Base-by-base conservation (phyloP, 345 rosid genomes). In the Acer saccharum region DNA sequence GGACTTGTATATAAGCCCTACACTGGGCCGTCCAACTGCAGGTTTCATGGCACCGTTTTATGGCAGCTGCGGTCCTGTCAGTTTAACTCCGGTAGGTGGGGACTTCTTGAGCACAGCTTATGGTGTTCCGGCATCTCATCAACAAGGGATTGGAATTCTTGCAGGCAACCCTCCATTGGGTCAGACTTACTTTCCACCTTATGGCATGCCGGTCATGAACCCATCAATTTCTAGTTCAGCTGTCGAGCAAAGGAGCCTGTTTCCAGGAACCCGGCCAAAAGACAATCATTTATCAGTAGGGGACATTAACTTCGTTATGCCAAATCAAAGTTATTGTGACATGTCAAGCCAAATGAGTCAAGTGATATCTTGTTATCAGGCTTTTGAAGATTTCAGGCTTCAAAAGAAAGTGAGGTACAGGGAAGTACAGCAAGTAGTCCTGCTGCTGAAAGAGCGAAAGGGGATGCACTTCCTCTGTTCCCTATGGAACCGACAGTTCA, bases 1-100 rank as follows among this genome's bases (percentile, higher is more conserved):
- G 98, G 98, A 72, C 85, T 92, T 54, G 84, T 92, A 52, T 94
- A 92, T 81, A 94, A 92, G 87, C 97, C 98, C 7, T 92, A 86
- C 76, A 27, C 86, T 8, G 89, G 89, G 29, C 90, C 94, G 91
- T 80, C 93, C 95, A 66, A 66, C 85, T 60, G 63, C 88, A 14
- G 90, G 90, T 52, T 75, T 84, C 27, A 72, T 84, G 87, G 89
- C 84, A 72, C 84, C 98, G 11, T 75, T 79, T 64, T 87, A 81
- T 78, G 92, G 89, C 29, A 79, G 85, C 80, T 82, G 73, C 65
- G 85, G 85, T 55, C 87, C 88, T 3, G 21, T 81, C 23, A 77
- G 76, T 69, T 68, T 83, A 57, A 58, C 54, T 44, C 77, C 79
- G 2, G 76, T 73, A 1, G 55, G 62, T 62, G 76, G 74, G 18